Conservation (phyloP, 2,329 filamentous ascomycete species). For the Fusarium coffeatum region DNA sequence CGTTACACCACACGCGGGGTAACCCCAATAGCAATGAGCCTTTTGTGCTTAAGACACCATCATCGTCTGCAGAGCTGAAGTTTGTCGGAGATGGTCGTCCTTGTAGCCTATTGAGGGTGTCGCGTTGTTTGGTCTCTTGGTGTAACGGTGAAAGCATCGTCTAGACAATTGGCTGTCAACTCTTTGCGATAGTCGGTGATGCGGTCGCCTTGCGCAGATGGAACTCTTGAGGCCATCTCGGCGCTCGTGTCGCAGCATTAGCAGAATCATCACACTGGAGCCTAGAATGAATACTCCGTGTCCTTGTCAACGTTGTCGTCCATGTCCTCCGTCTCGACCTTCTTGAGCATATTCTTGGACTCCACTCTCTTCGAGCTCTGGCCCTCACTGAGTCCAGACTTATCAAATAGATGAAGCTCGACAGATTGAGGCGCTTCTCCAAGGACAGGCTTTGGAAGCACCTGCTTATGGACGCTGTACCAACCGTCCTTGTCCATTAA, state of each 20-base stretch:
- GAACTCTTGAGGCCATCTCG: conserved; percentile 28
- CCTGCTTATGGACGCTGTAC: conserved; percentile 55
- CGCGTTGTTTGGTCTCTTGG: not conserved
- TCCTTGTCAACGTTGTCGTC: conserved; percentile 4
- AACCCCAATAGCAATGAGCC: conserved; percentile 38
- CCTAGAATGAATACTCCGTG: conserved; percentile 13
- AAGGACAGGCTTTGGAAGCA: conserved; percentile 60
- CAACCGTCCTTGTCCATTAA: conserved; percentile 61
- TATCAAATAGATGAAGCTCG: conserved; percentile 65
- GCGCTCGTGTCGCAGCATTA: conserved; percentile 4
- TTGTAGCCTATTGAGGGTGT: conserved; percentile 5
- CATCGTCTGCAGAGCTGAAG: conserved; percentile 28
- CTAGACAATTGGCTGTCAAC: conserved; percentile 36
- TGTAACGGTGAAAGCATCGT: conserved; percentile 25
- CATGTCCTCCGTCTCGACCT: not conserved
- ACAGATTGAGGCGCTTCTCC: conserved; percentile 59
- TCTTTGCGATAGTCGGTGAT: conserved; percentile 4
- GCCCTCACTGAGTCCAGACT: conserved; percentile 43
- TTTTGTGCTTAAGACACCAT: conserved; percentile 8
- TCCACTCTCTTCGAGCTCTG: conserved; percentile 8
- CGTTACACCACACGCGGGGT: conserved; percentile 46
- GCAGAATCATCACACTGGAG: not conserved
- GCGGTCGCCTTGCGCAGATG: conserved; percentile 26
- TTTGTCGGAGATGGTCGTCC: not conserved
- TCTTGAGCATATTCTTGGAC: not conserved